A percentile compares a stretch with the other conserved stretches of the same genome.
These are phyloP conservation scores for Populus davidiana DNA, from an alignment of 345 rosid species.

Conservation along the genomic window DNA sequence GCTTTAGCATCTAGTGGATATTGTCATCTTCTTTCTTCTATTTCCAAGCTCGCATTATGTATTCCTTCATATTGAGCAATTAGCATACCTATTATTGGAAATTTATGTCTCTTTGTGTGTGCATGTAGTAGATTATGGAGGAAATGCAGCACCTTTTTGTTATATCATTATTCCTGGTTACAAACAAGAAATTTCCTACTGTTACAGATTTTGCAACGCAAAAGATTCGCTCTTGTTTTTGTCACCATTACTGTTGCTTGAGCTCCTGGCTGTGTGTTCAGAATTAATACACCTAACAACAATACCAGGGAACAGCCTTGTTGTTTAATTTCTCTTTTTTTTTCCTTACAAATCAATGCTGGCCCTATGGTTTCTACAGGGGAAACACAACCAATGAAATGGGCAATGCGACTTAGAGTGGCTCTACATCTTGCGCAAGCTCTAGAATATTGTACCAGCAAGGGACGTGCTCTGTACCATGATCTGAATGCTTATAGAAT, in stretches of 20 bases:
- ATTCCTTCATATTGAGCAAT: neutral
- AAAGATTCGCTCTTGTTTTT: neutral
- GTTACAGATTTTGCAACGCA: neutral
- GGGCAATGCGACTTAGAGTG: conserved; percentile 96
- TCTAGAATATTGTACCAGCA: conserved; percentile 83
- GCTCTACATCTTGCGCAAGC: conserved; percentile 92
- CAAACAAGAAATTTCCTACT: neutral
- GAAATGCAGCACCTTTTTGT: neutral
- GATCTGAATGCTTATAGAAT: conserved; percentile 93
- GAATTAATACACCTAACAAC: neutral
- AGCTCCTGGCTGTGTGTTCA: neutral
- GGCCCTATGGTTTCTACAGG: conserved; percentile 37
- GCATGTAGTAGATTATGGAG: neutral
- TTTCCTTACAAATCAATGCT: conserved; percentile 1
- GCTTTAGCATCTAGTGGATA: neutral
- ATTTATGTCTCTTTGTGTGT: neutral
- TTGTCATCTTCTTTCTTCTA: neutral
- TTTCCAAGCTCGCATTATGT: neutral
- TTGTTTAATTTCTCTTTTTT: neutral
- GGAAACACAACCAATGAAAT: conserved; percentile 94
- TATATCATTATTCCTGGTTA: neutral
- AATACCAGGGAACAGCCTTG: neutral
- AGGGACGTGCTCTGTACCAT: conserved; percentile 81
- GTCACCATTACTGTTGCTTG: neutral
- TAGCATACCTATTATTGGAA: neutral